Base-by-base conservation (phyloP, 1,284 basidiomycete species). In the Volvariella surrecta region DNA sequence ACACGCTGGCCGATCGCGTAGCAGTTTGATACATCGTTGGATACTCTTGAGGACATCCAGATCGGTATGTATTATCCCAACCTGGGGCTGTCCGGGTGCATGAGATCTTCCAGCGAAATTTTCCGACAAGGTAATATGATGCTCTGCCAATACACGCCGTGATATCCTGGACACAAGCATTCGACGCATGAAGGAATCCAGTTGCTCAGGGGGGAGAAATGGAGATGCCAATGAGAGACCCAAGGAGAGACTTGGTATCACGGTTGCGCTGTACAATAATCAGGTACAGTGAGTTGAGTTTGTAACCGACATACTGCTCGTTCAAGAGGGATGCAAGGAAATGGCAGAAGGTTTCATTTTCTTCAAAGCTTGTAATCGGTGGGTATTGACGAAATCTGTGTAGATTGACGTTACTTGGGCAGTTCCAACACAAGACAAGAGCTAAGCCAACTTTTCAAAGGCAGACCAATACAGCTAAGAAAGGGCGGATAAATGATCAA, bases 91-190 rank as follows among this genome's bases (percentile, higher is more conserved):
- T 22, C 58, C 61, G 2, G 58, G 47, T 3, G 53, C 47, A 17
- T 67, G 58, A 31, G 58, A 58, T 44, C 67, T 47, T 16, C 59
- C 68, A 17, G 64, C 58, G 48, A 70, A 70, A 31, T 74, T 74
- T 45, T 79, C 73, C 3, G 87, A 84, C 3, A 95, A 68, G 2
- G 89, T 85, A 44, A 94, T 80, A 54, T 95, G 91, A 55, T 95
- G 91, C 57, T 94, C 88, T 1, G 83, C 88, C 21, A 95, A 71
- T 20, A 95, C 91, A 32, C 92, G 77, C 18, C 91, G 74, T 7
- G 90, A 92, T 58, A 95, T 92, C 43, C 92, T 74, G 2, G 90
- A 93, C 37, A 90, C 74, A 7, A 95, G 73, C 92, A 95, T 95
- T 19, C 90, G 77, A 17, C 79, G 77, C 83, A 94, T 90, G 60